Conservation (phyloP, 1,284 basidiomycete species). For the Rhodotorula sp. region DNA sequence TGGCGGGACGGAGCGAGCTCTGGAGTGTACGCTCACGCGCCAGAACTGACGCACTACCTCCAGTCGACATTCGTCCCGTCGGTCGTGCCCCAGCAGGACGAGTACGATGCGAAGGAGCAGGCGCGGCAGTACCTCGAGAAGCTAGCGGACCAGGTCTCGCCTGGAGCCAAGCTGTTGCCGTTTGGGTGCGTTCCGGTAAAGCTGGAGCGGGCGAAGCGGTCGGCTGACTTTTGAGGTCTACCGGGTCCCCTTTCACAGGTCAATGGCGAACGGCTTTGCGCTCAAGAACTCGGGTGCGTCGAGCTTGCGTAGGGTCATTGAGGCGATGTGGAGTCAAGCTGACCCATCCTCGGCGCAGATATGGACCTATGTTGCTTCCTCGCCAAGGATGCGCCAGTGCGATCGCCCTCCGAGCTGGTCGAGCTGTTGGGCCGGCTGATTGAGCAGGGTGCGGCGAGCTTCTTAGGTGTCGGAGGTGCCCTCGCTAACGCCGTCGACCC, state of each 20-base stretch:
- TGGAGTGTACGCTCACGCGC: slow-evolving; percentile 21
- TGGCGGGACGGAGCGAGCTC: neutral
- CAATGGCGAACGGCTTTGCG: slow-evolving; percentile 87
- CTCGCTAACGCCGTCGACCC: slow-evolving; percentile 2
- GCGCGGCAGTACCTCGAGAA: slow-evolving; percentile 90
- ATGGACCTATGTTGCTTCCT: slow-evolving; percentile 98
- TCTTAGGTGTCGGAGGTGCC: slow-evolving; percentile 8
- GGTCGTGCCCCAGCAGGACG: slow-evolving; percentile 80
- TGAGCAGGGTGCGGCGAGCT: slow-evolving; percentile 69
- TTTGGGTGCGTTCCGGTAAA: slow-evolving; percentile 61
- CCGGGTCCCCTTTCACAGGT: slow-evolving; percentile 1
- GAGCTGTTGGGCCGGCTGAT: slow-evolving; percentile 90
- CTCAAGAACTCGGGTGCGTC: slow-evolving; percentile 84
- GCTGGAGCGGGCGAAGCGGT: neutral
- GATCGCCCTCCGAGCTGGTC: slow-evolving; percentile 80
- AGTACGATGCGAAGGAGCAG: slow-evolving; percentile 85
- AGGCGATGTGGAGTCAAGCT: neutral
- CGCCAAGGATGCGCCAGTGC: slow-evolving; percentile 66
- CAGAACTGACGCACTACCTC: slow-evolving; percentile 36
- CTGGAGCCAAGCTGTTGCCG: slow-evolving; percentile 81
- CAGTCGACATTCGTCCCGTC: slow-evolving; percentile 68
- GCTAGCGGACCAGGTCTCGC: slow-evolving; percentile 90
- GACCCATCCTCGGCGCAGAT: slow-evolving; percentile 57
- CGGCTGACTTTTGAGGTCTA: neutral
- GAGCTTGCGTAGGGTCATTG: neutral